Evolutionary conservation across 805 yeast genomes (phyloP), one percentile per base, ranked within the genome.

Genomic region (Allodekkera sacchari): DNA sequence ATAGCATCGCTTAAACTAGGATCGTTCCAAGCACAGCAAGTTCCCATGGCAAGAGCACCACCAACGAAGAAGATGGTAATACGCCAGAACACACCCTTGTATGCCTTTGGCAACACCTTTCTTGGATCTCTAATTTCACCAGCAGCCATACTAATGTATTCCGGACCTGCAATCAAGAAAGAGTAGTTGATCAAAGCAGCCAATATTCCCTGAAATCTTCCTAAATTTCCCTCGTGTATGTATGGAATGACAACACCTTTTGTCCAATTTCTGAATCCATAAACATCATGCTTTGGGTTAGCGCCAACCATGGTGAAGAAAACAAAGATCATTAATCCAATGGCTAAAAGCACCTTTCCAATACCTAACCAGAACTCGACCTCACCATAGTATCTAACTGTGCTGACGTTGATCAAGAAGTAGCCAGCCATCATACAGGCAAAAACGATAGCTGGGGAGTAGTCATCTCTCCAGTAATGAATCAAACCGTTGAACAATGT

Each of bases 291-390:
- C 21, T 53, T 38, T 7, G 75, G 75, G 37, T 64, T 64, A 17
- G 73, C 74, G 13, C 75, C 75, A 31, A 63, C 63, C 72, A 67
- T 67, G 21, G 70, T 61, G 33, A 68, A 45, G 33, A 68, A 61
- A 6, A 38, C 17, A 22, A 38, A 38, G 3, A 36, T 28, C 9
- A 40, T 30, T 21, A 30, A 33, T 3, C 72, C 72, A 9, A 64
- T 44, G 19, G 64, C 61, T 28, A 68, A 51, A 34, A 66, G 59
- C 40, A 40, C 21, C 30, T 68, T 68, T 8, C 64, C 64, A 12
- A 66, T 41, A 6, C 66, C 51, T 17, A 64, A 48, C 64, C 66
- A 64, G 35, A 67, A 68, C 42, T 68, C 75, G 4, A 60, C 47
- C 39, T 68, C 73, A 15, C 74, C 75, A 38, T 67, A 68, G 15